Base-by-base conservation (phyloP, 2,329 filamentous ascomycete species). In the Xylaria hypoxylon region DNA sequence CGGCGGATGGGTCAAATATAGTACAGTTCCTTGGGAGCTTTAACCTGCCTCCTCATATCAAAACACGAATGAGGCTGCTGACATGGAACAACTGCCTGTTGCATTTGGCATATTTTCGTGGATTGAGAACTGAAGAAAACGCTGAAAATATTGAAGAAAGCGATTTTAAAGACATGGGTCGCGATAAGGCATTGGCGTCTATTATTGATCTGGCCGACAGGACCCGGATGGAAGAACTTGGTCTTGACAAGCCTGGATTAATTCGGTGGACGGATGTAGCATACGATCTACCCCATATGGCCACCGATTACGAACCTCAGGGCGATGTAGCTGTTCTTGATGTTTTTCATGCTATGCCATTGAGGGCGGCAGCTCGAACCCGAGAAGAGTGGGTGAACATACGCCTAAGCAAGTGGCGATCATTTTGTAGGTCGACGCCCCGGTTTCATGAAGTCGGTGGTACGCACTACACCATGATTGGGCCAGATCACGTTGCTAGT, bases 11-110 rank as follows among this genome's bases (percentile, higher is more conserved):
- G 8, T 8, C 28, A 2, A 70, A 72, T 35, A 11, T 3, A 3
- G 82, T 87, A 1, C 47, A 68, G 0, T 86, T 86, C 71, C 72
- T 84, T 0, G 84, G 77, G 7, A 75, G 69, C 51, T 79, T 85
- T 65, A 82, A 87, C 70, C 78, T 83, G 5, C 83, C 84, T 1
- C 85, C 84, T 3, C 79, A 82, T 64, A 83, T 85, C 73, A 83
- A 82, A 62, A 45, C 50, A 0, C 75, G 80, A 61, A 80, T 84
- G 79, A 73, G 76, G 2, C 68, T 80, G 67, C 75, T 83, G 24
- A 65, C 75, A 65, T 82, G 79, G 77, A 76, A 74, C 59, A 68
- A 70, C 40, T 80, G 79, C 52, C 71, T 84, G 5, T 61, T 83
- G 0, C 77, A 83, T 63, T 72, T 84, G 1, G 68, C 74, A 0